Base-by-base conservation (phyloP, 2,329 filamentous ascomycete genomes). In the Myriosclerotinia duriaeana region DNA sequence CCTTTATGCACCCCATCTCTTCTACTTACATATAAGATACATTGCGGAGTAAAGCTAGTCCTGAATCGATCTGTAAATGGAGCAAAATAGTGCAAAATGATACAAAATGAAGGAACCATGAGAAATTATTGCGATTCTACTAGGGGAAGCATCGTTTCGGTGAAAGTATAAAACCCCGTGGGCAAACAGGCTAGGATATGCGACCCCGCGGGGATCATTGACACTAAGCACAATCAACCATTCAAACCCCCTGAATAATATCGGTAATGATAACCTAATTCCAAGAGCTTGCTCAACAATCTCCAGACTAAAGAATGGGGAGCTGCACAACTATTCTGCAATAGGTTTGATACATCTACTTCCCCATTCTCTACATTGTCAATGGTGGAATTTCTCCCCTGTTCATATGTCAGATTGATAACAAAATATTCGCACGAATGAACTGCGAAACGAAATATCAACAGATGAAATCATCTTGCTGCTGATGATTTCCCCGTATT, bases 321-420 rank as follows among this genome's bases (percentile, higher is more conserved):
- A 60, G 55, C 46, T 38, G 54, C 44, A n/a, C 22, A 52, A 50
- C 63, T 52, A 65, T 59, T 59, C 63, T 46, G 11, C 22, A 59
- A 52, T 17, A 14, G 22, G 36, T 42, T 53, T 20, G 56, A 6
- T 11, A 1, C 48, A 22, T 36, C 30, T 11, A 22, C 30, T 36
- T 48, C 12, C 22, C 8, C 22, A 48, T 17, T 58, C 34, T 20
- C n/a, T 60, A n/a, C 12, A 50, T 53, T 44, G 5, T 65, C 20
- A 65, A 52, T 65, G 64, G 64, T 65, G 64, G 64, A 65, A 65
- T 36, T 60, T 44, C 54, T 54, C 14, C 54, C 22, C 44, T n/a
- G 12, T 34, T 42, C 8, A 15, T n/a, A 22, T 6, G 11, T 36
- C 42, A 30, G 17, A 60, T 36, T 26, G 54, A 26, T 50, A 36